A percentile compares a stretch with the other conserved stretches of the same genome.
Evolutionary conservation across 305 asterid genomes (phyloP).

Genomic region (Striga hermonthica): DNA sequence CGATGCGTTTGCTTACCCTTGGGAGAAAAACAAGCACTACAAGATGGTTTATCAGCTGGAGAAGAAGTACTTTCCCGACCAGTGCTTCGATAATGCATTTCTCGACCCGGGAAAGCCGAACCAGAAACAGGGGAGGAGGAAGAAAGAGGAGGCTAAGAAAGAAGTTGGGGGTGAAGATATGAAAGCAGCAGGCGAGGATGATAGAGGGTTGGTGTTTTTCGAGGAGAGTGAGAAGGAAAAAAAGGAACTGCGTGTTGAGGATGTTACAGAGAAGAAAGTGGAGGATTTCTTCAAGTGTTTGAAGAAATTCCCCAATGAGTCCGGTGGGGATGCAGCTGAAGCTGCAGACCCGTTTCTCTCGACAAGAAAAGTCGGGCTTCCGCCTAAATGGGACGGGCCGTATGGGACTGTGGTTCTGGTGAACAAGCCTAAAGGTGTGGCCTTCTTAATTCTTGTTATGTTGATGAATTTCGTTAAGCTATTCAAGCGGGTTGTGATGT

Average conservation of each 20-base stretch:
- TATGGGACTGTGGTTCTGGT: conserved; percentile 79
- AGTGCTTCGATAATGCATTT: conserved; percentile 92
- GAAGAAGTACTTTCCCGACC: conserved; percentile 90
- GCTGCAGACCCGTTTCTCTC: conserved; percentile 65
- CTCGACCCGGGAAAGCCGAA: conserved; percentile 63
- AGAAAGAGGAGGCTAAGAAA: conserved; percentile 26
- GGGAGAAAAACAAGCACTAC: conserved; percentile 96
- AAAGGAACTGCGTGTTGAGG: conserved; percentile 42
- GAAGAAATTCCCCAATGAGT: conserved; percentile 75
- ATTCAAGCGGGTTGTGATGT: neutral
- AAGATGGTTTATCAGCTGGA: conserved; percentile 95
- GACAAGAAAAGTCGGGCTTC: conserved; percentile 73
- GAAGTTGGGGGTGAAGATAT: conserved; percentile 28
- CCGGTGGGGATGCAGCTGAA: conserved; percentile 35
- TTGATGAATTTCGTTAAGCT: too few relatives aligned
- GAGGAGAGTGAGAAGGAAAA: conserved; percentile 45
- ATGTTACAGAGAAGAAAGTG: conserved; percentile 79
- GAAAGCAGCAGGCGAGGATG: conserved; percentile 32
- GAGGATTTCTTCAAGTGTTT: conserved; percentile 91
- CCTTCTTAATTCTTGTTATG: neutral
- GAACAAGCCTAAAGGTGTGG: conserved; percentile 91
- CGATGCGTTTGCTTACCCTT: conserved; percentile 81
- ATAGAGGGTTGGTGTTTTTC: conserved; percentile 61
- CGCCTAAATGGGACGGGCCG: conserved; percentile 89
- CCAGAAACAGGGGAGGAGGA: conserved; percentile 31